Percentiles rank a stretch among this genome's conserved stretches.
Evolutionary conservation across 768 basidiomycete genomes (phyloP).

Genomic region (Cyclocybe aegerita): DNA sequence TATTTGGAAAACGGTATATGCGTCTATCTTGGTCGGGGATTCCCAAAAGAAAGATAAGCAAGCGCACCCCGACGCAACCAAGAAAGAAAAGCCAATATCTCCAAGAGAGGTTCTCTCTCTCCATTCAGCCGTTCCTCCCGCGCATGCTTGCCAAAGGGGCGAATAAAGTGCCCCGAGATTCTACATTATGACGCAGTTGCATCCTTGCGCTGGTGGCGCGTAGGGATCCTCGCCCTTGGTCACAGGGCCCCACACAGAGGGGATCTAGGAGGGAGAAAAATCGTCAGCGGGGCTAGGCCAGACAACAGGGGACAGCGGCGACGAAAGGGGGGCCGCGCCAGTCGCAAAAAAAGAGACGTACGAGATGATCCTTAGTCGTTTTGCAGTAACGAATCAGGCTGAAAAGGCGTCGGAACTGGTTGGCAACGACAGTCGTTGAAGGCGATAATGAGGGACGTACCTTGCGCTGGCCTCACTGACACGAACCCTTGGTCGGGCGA

Average conservation of each 20-base stretch:
- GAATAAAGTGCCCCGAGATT: background rate
- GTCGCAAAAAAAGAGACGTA: conserved; percentile 36
- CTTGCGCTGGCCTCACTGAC: conserved; percentile 91
- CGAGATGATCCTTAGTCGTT: conserved; percentile 87
- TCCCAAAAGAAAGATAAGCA: conserved; percentile 2
- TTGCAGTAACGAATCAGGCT: conserved; percentile 95
- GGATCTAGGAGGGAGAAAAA: conserved; percentile 53
- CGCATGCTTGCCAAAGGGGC: background rate
- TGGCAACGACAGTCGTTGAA: background rate
- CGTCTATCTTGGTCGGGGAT: conserved; percentile 11
- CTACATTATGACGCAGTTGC: conserved; percentile 75
- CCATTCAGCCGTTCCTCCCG: conserved; percentile 3
- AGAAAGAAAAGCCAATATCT: conserved; percentile 6
- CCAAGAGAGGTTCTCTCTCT: conserved; percentile 7
- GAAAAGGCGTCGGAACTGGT: conserved; percentile 4
- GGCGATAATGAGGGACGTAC: conserved; percentile 41
- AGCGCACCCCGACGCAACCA: conserved; percentile 9
- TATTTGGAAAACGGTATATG: conserved; percentile 18
- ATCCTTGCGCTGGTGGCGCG: conserved; percentile 75
- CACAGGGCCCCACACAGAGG: conserved; percentile 92
- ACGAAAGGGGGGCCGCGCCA: background rate
- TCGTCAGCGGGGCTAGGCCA: background rate
- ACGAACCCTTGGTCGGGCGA: conserved; percentile 83
- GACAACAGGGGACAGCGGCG: conserved; percentile 13
- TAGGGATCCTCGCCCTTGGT: conserved; percentile 92